Evolutionary conservation across 208 protist genomes (phyloP).

Genomic region (Leishmania turanica): DNA sequence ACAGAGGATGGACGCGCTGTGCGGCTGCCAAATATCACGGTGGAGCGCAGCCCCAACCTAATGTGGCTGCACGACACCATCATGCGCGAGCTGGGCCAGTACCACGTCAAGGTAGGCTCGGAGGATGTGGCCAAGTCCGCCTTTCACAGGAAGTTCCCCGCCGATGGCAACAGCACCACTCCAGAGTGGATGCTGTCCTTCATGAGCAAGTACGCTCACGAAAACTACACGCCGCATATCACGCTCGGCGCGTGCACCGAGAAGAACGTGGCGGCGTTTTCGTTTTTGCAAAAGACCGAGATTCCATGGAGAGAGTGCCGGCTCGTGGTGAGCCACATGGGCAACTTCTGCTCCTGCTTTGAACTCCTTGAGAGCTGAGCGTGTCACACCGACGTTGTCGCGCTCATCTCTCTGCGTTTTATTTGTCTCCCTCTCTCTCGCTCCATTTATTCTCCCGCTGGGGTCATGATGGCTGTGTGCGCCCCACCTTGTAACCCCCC

Average conservation of each 20-base stretch:
- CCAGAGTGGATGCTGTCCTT: slow-evolving; percentile 66
- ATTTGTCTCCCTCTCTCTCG: background rate
- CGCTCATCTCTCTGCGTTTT: too few relatives aligned
- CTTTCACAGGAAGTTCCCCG: slow-evolving; percentile 74
- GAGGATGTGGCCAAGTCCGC: slow-evolving; percentile 56
- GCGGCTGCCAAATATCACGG: slow-evolving; percentile 57
- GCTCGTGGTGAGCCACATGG: slow-evolving; percentile 80
- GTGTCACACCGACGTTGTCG: background rate
- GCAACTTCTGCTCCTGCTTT: slow-evolving; percentile 80
- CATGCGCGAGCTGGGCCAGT: slow-evolving; percentile 42
- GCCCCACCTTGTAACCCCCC: background rate
- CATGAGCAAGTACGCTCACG: slow-evolving; percentile 33
- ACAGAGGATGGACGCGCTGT: slow-evolving; percentile 40
- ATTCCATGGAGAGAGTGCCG: slow-evolving; percentile 70
- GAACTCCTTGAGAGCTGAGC: slow-evolving; percentile 50
- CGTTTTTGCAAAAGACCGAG: slow-evolving; percentile 55
- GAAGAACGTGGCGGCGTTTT: slow-evolving; percentile 34
- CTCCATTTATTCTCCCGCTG: background rate
- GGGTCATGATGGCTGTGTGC: background rate
- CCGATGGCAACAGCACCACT: slow-evolving; percentile 31
- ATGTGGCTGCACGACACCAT: slow-evolving; percentile 58
- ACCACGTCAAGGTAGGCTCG: slow-evolving; percentile 49
- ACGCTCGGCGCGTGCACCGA: slow-evolving; percentile 67
- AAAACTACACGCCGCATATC: slow-evolving; percentile 75
- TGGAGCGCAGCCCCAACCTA: slow-evolving; percentile 45